Percentiles rank a stretch among this genome's conserved stretches.
Conservation (phyloP, 352 stramenopile species). For the Plasmopara muralis region DNA sequence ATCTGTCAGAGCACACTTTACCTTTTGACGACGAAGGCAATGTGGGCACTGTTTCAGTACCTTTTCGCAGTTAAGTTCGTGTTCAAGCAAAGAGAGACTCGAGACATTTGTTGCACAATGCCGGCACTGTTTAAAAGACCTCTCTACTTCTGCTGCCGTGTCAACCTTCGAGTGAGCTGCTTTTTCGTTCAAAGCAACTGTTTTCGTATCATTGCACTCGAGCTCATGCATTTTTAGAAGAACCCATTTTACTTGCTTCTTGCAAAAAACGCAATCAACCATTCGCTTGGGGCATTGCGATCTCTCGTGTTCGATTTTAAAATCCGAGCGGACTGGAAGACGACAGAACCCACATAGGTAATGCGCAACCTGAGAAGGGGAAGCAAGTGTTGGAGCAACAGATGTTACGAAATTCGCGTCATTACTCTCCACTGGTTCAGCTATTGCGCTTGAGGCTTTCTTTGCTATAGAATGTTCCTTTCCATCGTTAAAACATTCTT, state of each 20-base stretch:
- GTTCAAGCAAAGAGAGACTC: slow-evolving; percentile 45
- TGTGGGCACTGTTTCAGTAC: slow-evolving; percentile 80
- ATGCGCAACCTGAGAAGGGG: slow-evolving; percentile 14
- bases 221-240: slow-evolving; percentile 38
- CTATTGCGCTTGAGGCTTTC: slow-evolving; percentile 1
- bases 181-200: background rate
- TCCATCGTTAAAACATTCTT: background rate
- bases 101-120: slow-evolving; percentile 48
- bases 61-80: slow-evolving; percentile 74
- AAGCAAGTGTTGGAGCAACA: slow-evolving; percentile 1
- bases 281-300: slow-evolving; percentile 51
- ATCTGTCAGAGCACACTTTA: slow-evolving; percentile 6
- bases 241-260: slow-evolving; percentile 36
- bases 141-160: background rate
- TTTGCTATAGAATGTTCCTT: background rate
- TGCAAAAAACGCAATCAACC: slow-evolving; percentile 33
- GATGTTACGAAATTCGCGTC: background rate
- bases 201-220: slow-evolving; percentile 7
- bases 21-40: slow-evolving; percentile 72
- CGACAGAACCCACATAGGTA: slow-evolving; percentile 41
- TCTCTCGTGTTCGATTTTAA: slow-evolving; percentile 46
- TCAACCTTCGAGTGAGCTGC: slow-evolving; percentile 1
- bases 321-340: slow-evolving; percentile 41
- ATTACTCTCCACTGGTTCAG: background rate
- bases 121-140: slow-evolving; percentile 53